phyloP scores from a whole-genome alignment of 225 moss, liverwort and hornwort genomes.

The Physcomitrium patens region DNA sequence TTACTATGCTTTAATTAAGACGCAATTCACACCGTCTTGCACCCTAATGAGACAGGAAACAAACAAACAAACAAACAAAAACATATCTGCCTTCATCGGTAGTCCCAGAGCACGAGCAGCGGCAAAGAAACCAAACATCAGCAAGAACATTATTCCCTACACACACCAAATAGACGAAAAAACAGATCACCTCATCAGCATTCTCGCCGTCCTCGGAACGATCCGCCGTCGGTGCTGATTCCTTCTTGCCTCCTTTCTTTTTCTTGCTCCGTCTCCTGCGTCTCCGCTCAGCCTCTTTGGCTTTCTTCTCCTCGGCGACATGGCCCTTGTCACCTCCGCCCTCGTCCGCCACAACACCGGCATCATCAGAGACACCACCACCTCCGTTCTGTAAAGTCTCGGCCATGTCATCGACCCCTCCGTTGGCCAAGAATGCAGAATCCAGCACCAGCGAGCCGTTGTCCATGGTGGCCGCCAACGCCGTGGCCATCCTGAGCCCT shows the following conservation, averaged over 20 bases:
- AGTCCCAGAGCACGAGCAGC: neutral
- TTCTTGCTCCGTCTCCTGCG: conserved; percentile 86
- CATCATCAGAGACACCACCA: conserved; percentile 2
- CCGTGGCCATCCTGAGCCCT: conserved; percentile 33
- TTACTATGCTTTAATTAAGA: neutral
- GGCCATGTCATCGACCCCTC: conserved; percentile 25
- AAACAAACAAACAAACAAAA: neutral
- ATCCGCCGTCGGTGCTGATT: conserved; percentile 34
- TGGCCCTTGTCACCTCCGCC: conserved; percentile 27
- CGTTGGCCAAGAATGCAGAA: conserved; percentile 40
- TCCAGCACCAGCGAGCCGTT: conserved; percentile 38
- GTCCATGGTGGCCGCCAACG: conserved; percentile 40
- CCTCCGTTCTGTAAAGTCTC: conserved; percentile 31
- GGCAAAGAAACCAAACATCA: neutral
- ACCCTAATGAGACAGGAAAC: conserved; percentile 30
- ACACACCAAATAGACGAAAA: neutral
- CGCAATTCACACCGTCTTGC: conserved; percentile 8
- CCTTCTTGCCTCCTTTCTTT: conserved; percentile 54
- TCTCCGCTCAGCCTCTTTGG: conserved; percentile 79
- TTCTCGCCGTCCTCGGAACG: conserved; percentile 59
- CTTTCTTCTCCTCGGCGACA: conserved; percentile 52
- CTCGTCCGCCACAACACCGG: conserved; percentile 27
- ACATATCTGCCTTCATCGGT: conserved; percentile 1
- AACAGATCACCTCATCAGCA: conserved; percentile 42
- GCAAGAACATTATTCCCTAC: neutral